Evolutionary conservation across 108 stramenopile genomes (phyloP).

Genomic region (Pseudonitzschia multistriata): DNA sequence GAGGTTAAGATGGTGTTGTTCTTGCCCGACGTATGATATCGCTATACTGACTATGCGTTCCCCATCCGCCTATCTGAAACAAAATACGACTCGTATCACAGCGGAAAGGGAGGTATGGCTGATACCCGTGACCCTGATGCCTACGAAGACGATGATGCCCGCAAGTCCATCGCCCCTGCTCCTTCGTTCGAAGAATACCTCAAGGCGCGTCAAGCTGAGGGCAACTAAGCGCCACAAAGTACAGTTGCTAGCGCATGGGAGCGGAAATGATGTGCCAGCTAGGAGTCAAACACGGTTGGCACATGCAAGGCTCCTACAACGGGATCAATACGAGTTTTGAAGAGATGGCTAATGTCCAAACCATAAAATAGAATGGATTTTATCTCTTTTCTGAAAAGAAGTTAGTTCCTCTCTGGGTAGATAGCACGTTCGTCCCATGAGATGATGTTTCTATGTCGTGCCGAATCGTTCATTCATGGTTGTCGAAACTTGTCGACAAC

Average conservation of each 20-base stretch:
- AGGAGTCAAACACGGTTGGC: too few species aligned
- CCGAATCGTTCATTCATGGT: too few species aligned
- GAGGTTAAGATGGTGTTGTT: not conserved
- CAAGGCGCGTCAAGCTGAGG: conserved; percentile 51
- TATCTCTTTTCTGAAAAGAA: too few species aligned
- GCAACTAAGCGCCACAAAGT: not conserved
- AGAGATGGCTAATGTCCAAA: too few species aligned
- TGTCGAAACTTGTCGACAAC: too few species aligned
- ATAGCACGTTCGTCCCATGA: too few species aligned
- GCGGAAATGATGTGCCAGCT: too few species aligned
- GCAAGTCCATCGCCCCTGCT: conserved; percentile 81
- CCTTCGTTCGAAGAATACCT: conserved; percentile 88
- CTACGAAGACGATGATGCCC: conserved; percentile 63
- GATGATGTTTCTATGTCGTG: too few species aligned
- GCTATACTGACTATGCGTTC: not conserved
- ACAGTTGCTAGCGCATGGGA: not conserved
- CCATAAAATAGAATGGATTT: too few species aligned
- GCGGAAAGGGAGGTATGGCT: conserved; percentile 72
- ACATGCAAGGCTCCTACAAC: too few species aligned
- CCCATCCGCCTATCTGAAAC: not conserved
- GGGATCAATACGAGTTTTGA: too few species aligned
- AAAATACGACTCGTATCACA: not conserved
- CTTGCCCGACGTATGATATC: not conserved
- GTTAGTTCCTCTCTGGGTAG: too few species aligned
- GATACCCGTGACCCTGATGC: conserved; percentile 80